Evolutionary conservation across 2,329 filamentous ascomycete genomes (phyloP).

Genomic region (Xylaria digitata): DNA sequence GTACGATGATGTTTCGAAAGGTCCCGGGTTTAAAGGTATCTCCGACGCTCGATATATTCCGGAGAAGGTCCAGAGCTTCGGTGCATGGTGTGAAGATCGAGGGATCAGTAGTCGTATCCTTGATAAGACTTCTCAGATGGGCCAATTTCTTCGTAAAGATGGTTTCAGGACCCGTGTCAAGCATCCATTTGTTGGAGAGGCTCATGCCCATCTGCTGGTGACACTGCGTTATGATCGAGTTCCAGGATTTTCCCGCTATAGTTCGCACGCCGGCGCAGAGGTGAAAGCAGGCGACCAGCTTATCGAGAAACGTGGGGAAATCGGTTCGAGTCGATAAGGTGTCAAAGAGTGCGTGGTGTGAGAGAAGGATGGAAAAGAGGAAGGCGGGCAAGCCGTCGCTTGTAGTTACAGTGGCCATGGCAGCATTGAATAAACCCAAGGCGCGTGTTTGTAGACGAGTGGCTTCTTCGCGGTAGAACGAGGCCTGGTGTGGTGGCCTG

Average conservation of each 20-base stretch:
- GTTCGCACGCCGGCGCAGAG: conserved; percentile 39
- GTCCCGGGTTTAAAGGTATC: background rate
- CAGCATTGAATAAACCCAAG: conserved; percentile 33
- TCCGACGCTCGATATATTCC: background rate
- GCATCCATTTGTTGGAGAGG: conserved; percentile 4
- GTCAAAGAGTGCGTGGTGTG: conserved; percentile 44
- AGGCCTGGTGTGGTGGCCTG: conserved; percentile 31
- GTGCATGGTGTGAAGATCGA: conserved; percentile 18
- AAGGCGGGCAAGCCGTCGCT: conserved; percentile 40
- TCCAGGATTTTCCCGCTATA: conserved; percentile 30
- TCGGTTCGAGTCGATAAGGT: conserved; percentile 26
- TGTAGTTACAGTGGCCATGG: conserved; percentile 17
- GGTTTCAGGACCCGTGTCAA: conserved; percentile 1
- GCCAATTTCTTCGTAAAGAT: conserved; percentile 14
- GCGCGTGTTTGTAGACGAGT: conserved; percentile 41
- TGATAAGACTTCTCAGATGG: conserved; percentile 10
- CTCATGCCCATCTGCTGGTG: conserved; percentile 14
- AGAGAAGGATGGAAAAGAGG: conserved; percentile 44
- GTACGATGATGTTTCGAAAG: conserved; percentile 5
- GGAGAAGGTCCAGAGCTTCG: conserved; percentile 14
- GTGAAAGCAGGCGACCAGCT: conserved; percentile 35
- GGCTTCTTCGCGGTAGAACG: conserved; percentile 38
- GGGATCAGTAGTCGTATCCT: background rate
- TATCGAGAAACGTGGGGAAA: conserved; percentile 33
- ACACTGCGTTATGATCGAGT: conserved; percentile 21